These are phyloP conservation scores for Alternaria viburni DNA, from an alignment of 2,329 filamentous ascomycete genomes.

Conservation along the genomic window DNA sequence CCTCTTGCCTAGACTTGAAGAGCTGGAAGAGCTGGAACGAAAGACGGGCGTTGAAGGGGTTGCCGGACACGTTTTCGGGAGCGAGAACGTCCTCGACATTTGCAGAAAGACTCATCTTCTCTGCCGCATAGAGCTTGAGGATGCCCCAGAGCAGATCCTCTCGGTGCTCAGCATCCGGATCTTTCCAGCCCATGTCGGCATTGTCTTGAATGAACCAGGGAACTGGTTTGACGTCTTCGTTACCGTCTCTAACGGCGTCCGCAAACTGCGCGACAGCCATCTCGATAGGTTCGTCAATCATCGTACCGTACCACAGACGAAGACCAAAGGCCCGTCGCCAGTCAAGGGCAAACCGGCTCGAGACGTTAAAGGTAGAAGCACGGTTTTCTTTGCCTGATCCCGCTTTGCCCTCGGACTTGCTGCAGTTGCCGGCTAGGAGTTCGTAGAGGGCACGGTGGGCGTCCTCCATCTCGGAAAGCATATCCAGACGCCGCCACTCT, in stretches of 20 bases:
- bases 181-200: conserved; percentile 65
- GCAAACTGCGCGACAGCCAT: conserved; percentile 76
- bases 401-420: conserved; percentile 78
- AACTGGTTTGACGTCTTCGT: conserved; percentile 72
- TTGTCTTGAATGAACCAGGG: conserved; percentile 72
- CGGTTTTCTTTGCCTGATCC: conserved; percentile 78
- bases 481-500: conserved; percentile 82
- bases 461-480: conserved; percentile 86
- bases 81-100: conserved; percentile 72
- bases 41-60: conserved; percentile 75
- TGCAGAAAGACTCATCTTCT: conserved; percentile 52
- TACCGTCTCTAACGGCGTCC: conserved; percentile 72
- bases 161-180: conserved; percentile 62
- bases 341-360: conserved; percentile 81
- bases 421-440: conserved; percentile 85
- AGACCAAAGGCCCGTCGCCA: conserved; percentile 95
- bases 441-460: conserved; percentile 88
- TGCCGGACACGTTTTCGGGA: conserved; percentile 77
- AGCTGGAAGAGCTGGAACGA: conserved; percentile 82
- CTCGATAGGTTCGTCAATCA: conserved; percentile 71
- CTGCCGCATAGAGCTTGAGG: conserved; percentile 76
- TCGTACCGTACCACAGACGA: conserved; percentile 84
- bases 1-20: conserved; percentile 44
- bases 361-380: conserved; percentile 79
- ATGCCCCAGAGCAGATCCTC: conserved; percentile 89